Conservation (phyloP, 129 eudicot genomes). For the Arctium lappa region DNA sequence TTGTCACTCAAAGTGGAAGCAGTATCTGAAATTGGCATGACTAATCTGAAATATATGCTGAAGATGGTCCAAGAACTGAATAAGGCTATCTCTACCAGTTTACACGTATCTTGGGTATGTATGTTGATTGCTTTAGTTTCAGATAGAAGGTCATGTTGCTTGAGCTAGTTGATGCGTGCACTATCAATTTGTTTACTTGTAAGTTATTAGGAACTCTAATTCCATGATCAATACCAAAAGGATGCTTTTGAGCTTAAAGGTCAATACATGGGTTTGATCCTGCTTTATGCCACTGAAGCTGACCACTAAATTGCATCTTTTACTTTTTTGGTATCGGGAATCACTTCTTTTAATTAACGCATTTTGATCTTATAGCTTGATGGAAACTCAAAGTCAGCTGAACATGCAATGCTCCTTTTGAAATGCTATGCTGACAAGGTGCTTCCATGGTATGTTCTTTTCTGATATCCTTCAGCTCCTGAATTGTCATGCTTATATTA, state of each 20-base stretch:
- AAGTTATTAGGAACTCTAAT: background rate
- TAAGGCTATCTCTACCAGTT: constrained; percentile 44
- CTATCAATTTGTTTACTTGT: background rate
- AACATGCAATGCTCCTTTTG: constrained; percentile 49
- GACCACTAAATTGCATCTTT: background rate
- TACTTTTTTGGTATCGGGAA: background rate
- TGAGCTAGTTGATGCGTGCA: no score
- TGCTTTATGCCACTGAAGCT: background rate
- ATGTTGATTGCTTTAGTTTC: background rate
- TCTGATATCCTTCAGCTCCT: background rate
- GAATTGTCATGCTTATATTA: background rate
- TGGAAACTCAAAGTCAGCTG: constrained; percentile 45
- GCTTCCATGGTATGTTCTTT: constrained; percentile 70
- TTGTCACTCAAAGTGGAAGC: constrained; percentile 58
- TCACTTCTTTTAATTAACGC: background rate
- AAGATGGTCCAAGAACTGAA: constrained; percentile 53
- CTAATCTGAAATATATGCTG: constrained; percentile 45
- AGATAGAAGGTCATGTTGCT: background rate
- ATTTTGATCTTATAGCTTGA: constrained; percentile 43
- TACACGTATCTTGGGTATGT: constrained; percentile 61
- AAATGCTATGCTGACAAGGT: constrained; percentile 61
- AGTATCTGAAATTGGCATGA: constrained; percentile 54
- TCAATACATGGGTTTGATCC: no score
- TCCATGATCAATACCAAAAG: background rate
- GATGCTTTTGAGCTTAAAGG: no score